Conservation (phyloP, 2,329 filamentous ascomycete species). For the Fusarium sp. region DNA sequence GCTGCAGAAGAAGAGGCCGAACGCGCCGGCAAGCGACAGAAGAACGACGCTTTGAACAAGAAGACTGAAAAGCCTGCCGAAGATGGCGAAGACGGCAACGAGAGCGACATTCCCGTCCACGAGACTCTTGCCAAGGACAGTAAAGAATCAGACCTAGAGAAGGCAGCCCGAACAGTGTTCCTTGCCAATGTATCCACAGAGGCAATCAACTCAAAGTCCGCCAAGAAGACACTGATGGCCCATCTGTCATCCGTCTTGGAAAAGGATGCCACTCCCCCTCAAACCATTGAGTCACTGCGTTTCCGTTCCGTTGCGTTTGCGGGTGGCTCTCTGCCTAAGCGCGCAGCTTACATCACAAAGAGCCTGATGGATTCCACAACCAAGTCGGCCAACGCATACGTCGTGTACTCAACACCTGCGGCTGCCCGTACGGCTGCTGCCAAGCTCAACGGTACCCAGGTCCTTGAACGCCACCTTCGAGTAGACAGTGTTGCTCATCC, state of each 20-base stretch:
- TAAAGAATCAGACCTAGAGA: constrained; percentile 76
- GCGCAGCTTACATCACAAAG: constrained; percentile 92
- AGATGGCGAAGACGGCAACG: constrained; percentile 60
- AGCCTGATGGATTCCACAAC: constrained; percentile 92
- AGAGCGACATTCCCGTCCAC: constrained; percentile 62
- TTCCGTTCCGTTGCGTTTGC: constrained; percentile 94
- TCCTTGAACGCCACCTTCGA: constrained; percentile 88
- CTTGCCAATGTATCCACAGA: constrained; percentile 88
- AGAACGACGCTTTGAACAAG: constrained; percentile 50
- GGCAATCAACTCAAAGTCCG: constrained; percentile 83
- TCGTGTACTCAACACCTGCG: constrained; percentile 80
- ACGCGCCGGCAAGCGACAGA: constrained; percentile 66
- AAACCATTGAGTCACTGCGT: constrained; percentile 88
- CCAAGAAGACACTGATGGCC: constrained; percentile 79
- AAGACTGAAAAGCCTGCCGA: constrained; percentile 48
- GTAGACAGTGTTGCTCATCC: constrained; percentile 94
- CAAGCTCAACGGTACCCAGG: constrained; percentile 82
- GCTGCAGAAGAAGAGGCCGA: constrained; percentile 69
- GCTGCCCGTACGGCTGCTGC: constrained; percentile 81
- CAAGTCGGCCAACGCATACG: constrained; percentile 93
- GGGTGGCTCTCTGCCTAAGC: constrained; percentile 81
- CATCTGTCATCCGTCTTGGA: constrained; percentile 83
- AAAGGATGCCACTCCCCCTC: constrained; percentile 61
- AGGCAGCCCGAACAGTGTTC: constrained; percentile 90
- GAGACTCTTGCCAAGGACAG: constrained; percentile 66